Conservation (phyloP, 164 flowering plant species). For the Magnolia kwangsiensis region DNA sequence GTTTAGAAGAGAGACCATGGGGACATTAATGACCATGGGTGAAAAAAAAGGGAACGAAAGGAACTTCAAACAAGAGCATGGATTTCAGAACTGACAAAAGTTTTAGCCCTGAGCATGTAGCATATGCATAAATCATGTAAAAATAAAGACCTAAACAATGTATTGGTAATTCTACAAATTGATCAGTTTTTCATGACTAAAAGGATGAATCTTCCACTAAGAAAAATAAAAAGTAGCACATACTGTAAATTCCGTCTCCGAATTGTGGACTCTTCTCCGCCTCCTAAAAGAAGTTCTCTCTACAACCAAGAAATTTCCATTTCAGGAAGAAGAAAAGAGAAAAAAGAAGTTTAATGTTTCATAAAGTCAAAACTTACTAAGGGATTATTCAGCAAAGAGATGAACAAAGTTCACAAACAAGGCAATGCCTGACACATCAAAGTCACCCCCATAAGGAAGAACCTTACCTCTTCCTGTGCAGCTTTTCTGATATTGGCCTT, state of each 20-base stretch:
- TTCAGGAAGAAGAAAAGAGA: slow-evolving; percentile 2
- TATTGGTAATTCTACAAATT: neutral
- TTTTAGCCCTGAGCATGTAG: neutral
- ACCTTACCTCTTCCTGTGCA: slow-evolving; percentile 78
- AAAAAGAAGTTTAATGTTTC: too few species aligned
- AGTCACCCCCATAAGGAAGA: neutral
- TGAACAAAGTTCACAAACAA: neutral
- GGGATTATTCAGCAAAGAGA: neutral
- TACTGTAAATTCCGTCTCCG: slow-evolving; percentile 90
- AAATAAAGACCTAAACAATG: neutral
- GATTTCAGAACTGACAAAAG: neutral
- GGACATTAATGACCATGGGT: neutral
- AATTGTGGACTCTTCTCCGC: slow-evolving; percentile 88
- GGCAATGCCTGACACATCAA: neutral
- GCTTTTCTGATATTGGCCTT: slow-evolving; percentile 78
- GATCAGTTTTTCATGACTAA: neutral
- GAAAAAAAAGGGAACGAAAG: neutral
- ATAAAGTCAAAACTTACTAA: neutral
- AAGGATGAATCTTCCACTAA: neutral
- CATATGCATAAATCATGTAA: neutral
- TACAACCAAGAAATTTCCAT: slow-evolving; percentile 26
- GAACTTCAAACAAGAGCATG: neutral
- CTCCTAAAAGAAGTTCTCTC: slow-evolving; percentile 97
- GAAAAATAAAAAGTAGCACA: slow-evolving; percentile 21
- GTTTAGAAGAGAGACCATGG: neutral